These are phyloP conservation scores for Aspergillus uvarum DNA, from an alignment of 2,329 filamentous ascomycete genomes.

Conservation along the genomic window DNA sequence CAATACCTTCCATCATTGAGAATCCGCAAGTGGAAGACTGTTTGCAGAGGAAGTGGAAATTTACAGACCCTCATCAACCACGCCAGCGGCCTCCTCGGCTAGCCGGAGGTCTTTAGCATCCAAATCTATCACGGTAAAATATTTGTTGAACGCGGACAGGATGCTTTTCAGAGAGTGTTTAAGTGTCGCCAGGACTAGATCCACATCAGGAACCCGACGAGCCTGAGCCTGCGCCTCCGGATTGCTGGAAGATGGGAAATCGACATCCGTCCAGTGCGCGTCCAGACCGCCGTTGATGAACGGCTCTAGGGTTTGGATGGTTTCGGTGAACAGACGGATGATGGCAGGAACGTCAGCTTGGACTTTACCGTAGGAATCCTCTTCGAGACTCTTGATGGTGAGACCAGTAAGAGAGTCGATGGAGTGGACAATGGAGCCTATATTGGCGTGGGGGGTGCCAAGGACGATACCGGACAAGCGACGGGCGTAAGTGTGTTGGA, in stretches of 20 bases:
- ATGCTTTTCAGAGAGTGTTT: slow-evolving; percentile 65
- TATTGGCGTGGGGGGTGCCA: slow-evolving; percentile 70
- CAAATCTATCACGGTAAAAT: slow-evolving; percentile 68
- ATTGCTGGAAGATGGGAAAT: slow-evolving; percentile 46
- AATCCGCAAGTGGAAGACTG: too few species aligned
- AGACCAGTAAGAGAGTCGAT: slow-evolving; percentile 68
- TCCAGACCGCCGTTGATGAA: slow-evolving; percentile 57
- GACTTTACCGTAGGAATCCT: slow-evolving; percentile 85
- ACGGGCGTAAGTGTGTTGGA: slow-evolving; percentile 68
- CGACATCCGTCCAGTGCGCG: slow-evolving; percentile 77
- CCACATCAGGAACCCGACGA: slow-evolving; percentile 61
- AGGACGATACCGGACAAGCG: slow-evolving; percentile 67
- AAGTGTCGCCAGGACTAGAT: slow-evolving; percentile 65
- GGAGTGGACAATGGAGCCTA: slow-evolving; percentile 68
- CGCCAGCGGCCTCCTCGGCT: slow-evolving; percentile 63
- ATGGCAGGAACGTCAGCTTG: slow-evolving; percentile 74
- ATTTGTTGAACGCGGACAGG: slow-evolving; percentile 70
- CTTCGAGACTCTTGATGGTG: slow-evolving; percentile 69
- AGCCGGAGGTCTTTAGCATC: slow-evolving; percentile 68
- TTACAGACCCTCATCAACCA: slow-evolving; percentile 23
- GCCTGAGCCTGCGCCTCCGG: slow-evolving; percentile 34
- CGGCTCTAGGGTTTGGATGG: slow-evolving; percentile 67
- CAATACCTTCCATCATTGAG: too few species aligned
- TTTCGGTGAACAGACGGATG: slow-evolving; percentile 68
- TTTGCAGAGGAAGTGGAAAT: not conserved